Percentiles rank a stretch among this genome's conserved stretches.
phyloP scores from a whole-genome alignment of 2,329 filamentous ascomycete genomes.

The Oidium heveae region DNA sequence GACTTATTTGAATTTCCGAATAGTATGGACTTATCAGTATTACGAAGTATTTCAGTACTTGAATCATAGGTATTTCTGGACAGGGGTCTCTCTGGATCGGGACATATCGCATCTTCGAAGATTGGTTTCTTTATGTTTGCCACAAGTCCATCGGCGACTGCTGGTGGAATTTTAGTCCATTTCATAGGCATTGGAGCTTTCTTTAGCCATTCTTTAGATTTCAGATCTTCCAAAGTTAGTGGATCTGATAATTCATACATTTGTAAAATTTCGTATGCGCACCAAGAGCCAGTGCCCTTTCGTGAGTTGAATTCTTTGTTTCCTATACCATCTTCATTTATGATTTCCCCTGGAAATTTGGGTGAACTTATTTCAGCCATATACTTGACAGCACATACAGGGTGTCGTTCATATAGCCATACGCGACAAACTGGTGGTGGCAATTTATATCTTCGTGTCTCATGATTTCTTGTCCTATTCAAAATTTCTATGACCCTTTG shows the following conservation, averaged over 20 bases:
- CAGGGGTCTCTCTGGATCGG: conserved; percentile 5
- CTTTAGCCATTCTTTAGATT: conserved; percentile 27
- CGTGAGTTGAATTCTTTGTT: conserved; percentile 20
- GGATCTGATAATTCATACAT: conserved; percentile 39
- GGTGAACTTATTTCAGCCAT: conserved; percentile 28
- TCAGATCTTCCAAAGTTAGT: conserved; percentile 24
- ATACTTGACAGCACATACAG: conserved; percentile 27
- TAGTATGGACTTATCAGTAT: background rate
- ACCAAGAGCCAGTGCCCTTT: conserved; percentile 2
- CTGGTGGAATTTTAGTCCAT: conserved; percentile 29
- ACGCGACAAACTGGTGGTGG: too few relatives aligned
- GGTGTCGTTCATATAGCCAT: too few relatives aligned
- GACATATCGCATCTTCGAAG: conserved; percentile 14
- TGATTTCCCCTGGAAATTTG: conserved; percentile 22
- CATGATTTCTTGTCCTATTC: too few relatives aligned
- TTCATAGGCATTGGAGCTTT: conserved; percentile 19
- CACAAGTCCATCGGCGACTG: conserved; percentile 29
- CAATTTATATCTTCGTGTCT: too few relatives aligned
- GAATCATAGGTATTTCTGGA: conserved; percentile 4
- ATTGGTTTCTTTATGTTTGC: conserved; percentile 29
- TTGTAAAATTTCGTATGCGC: conserved; percentile 27
- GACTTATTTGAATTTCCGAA: too few relatives aligned
- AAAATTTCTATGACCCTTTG: too few relatives aligned
- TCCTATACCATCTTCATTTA: conserved; percentile 20
- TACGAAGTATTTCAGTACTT: background rate